Evolutionary conservation across 1,139 yeast genomes (phyloP), one percentile per base, ranked within the genome.

Genomic region (Debaryomyces fabryi): DNA sequence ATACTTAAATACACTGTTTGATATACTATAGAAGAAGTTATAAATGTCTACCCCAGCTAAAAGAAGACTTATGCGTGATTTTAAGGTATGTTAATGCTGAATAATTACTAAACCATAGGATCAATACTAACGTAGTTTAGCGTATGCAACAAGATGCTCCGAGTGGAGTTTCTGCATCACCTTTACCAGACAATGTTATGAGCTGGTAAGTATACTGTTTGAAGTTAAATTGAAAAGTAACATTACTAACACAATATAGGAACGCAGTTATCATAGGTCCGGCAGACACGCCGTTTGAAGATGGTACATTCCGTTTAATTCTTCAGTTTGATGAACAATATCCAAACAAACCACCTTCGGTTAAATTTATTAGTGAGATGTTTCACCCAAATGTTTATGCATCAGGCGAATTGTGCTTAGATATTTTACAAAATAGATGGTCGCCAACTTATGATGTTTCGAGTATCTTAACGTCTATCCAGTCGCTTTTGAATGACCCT

Each of bases 61-160:
- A 68, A 87, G 97, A 82, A 85, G 99, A 74, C 83, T 93, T 60
- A 93, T 93, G 98, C 89, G 99, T 68, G 99, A 93, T 71, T 91
- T 93, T 72, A 92, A 91, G 72, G 89, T 84, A 72, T 47, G 86
- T 71, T 39, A 12, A n/a, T 9, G 20, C 27, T 25, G 34, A 37
- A 25, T 24, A 33, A 25, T 23, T 32, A 30, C 24, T 10, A 32
- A 36, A 13, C 6, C 10, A 15, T 32, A 23, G 33, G 13, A 29
- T 12, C 20, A 23, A 39, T 49, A 58, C 62, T 57, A 56, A 60
- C 60, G 21, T 41, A 16, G 4, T 9, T 10, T 29, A 85, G 86
- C 86, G 99, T 58, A 92, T 93, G 87, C 97, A 93, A 70, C 96
- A 88, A 72, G 99, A 93, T 69, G 95, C 99, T 6, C 97, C 99